Base-by-base conservation (phyloP, 208 protist species). In the Trypanosoma conorhini region DNA sequence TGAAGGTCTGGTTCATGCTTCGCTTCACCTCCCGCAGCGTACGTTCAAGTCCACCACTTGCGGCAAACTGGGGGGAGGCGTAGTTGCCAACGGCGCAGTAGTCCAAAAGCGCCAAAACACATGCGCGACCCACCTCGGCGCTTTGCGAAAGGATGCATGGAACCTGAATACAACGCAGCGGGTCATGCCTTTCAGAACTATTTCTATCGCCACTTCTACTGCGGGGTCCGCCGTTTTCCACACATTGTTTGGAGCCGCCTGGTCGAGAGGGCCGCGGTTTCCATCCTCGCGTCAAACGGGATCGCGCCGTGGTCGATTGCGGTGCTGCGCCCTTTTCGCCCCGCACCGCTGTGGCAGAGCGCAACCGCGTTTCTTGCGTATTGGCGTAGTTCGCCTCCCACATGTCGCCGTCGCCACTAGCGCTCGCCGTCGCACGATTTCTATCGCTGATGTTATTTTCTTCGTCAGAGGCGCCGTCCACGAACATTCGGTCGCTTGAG, bases 91-190 rank as follows among this genome's bases (percentile, higher is more conserved):
- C 81, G 12, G 68, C 69, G 52, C 90, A 93, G 78, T 96, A 96
- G 70, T 96, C 88, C 19, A 86, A 72, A 74, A 96, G 70, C 30
- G 91, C 80, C 52, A 92, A 62, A 57, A 92, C 26, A 60, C 84
- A 91, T 62, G 88, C 81, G 48, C 69, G 78, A 15, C 91, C 88
- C 15, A 96, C 80, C 24, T 81, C 65, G 3, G 88, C 84, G 40
- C 84, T 89, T 75, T 92, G 82, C 26, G 75, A 83, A 8, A 96
- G 81, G 35, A 96, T 68, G n/a, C 72, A 82, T 13, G 86, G 85
- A 5, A 62, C 70, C 12, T 74, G 61, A 68, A 95, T 83, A 55
- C 35, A 40, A 33, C 70, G 50, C 46, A 81, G 54, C 30, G 48
- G 1, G 0, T 68, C 61, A 19, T 44, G 7, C 4, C 64, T 54